These are phyloP conservation scores for Pyrenophora graminea DNA, from an alignment of 2,329 filamentous ascomycete species.

Conservation along the genomic window DNA sequence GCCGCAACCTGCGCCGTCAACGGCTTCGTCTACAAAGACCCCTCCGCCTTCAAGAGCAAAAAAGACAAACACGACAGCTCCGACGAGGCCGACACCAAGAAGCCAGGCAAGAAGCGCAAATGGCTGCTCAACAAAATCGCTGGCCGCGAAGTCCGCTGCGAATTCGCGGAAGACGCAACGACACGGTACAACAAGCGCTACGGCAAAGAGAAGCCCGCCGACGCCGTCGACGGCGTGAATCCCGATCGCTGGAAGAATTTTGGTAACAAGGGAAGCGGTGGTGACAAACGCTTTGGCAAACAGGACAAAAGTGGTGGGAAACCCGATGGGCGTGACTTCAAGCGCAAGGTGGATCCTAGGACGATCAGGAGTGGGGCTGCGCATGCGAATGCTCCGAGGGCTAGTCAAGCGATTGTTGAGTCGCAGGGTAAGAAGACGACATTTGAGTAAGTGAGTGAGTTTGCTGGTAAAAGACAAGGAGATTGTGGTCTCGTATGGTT, in stretches of 20 bases:
- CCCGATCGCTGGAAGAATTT: conserved; percentile 37
- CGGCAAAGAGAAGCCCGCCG: conserved; percentile 65
- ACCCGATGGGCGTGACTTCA: conserved; percentile 34
- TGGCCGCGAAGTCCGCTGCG: conserved; percentile 80
- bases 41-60: conserved; percentile 54
- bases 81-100: conserved; percentile 49
- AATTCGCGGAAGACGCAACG: conserved; percentile 91
- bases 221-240: conserved; percentile 40
- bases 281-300: conserved; percentile 32
- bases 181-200: conserved; percentile 92
- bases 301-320: conserved; percentile 32
- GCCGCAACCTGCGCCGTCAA: conserved; percentile 76
- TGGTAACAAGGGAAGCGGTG: conserved; percentile 29
- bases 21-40: conserved; percentile 74
- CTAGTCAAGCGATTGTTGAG: conserved; percentile 80
- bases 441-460: conserved; percentile 62
- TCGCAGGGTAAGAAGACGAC: conserved; percentile 78
- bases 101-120: conserved; percentile 56
- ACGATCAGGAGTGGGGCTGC: conserved; percentile 52
- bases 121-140: conserved; percentile 87
- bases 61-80: conserved; percentile 62
- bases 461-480: neutral
- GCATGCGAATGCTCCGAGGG: conserved; percentile 58
- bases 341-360: conserved; percentile 50
- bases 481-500: too few species aligned